Evolutionary conservation across 208 protist species (phyloP), one percentile per base, ranked within the genome.

Genomic region (Angomonas deanei): DNA sequence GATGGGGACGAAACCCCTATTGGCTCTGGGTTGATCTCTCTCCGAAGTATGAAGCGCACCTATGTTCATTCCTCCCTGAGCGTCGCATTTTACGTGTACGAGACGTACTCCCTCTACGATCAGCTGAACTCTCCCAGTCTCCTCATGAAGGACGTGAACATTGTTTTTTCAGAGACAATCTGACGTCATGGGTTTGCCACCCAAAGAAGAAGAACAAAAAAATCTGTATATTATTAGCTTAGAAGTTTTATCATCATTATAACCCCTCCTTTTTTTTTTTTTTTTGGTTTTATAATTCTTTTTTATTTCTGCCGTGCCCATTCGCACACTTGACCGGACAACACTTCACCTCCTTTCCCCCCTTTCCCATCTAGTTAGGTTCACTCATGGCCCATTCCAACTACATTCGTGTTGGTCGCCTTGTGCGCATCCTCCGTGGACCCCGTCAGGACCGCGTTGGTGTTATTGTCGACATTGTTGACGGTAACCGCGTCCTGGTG

Each of bases 61-160:
- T 78, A 77, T 59, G 70, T 74, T 5, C 62, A 76, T 38, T 80
- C 78, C 49, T 74, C 82, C 15, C 70, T 92, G 54, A 82, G 81
- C 34, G 74, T 95, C 21, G 88, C 88, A 19, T 95, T 95, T 39
- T 86, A 91, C 73, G 88, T 95, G 4, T 95, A 95, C 66, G 88
- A 95, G 69, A 95, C 85, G 10, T 95, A 92, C 72, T 92, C 85
- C 23, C 63, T 91, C 60, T 95, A 95, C 73, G 88, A 95, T 53
- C 72, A 86, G 39, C 66, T 95, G 27, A 86, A 82, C 72, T 85
- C 83, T 13, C 80, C 88, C 24, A 90, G 81, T 50, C 64, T 95
- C 39, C 58, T 95, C 3, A 92, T 95, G 85, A 92, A 82, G 57
- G 80, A 88, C 49, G 80, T 86, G 21, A 84, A 78, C 61, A 74